Evolutionary conservation across 2,329 filamentous ascomycete species (phyloP).

Genomic region (Diaporthe longicolla): DNA sequence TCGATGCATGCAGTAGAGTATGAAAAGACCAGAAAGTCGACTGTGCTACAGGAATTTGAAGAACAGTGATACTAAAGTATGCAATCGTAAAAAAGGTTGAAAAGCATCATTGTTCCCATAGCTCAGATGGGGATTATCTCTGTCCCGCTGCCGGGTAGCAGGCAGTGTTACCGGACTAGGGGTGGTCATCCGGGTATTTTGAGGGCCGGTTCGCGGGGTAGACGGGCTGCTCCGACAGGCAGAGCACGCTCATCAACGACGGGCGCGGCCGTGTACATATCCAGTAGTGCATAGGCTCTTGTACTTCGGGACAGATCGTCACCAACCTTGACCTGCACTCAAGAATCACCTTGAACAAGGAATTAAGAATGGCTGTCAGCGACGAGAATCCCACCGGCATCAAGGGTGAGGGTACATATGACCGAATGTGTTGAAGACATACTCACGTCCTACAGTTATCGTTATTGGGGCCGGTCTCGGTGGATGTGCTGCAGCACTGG

Average conservation of each 20-base stretch:
- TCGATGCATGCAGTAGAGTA: too few relatives aligned
- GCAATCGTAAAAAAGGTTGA: neutral
- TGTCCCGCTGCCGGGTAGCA: neutral
- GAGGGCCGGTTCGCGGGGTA: conserved; percentile 16
- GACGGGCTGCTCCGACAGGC: neutral
- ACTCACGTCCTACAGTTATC: conserved; percentile 53
- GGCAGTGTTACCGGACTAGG: neutral
- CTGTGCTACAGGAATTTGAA: neutral
- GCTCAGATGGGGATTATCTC: neutral
- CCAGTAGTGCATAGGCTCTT: too few relatives aligned
- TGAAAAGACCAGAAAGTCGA: too few relatives aligned
- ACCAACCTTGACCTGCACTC: too few relatives aligned
- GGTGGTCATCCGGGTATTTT: neutral
- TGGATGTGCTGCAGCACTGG: conserved; percentile 63
- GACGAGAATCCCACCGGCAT: neutral
- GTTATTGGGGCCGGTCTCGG: conserved; percentile 65
- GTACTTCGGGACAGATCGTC: neutral
- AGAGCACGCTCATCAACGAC: neutral
- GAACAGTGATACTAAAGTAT: neutral
- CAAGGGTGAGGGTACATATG: neutral
- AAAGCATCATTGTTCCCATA: neutral
- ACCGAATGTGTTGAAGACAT: too few relatives aligned
- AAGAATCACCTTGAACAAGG: neutral
- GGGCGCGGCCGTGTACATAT: neutral
- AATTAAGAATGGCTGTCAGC: neutral